Evolutionary conservation across 352 stramenopile species (phyloP), one percentile per base, ranked within the genome.

Genomic region (Globisporangium nagaii): DNA sequence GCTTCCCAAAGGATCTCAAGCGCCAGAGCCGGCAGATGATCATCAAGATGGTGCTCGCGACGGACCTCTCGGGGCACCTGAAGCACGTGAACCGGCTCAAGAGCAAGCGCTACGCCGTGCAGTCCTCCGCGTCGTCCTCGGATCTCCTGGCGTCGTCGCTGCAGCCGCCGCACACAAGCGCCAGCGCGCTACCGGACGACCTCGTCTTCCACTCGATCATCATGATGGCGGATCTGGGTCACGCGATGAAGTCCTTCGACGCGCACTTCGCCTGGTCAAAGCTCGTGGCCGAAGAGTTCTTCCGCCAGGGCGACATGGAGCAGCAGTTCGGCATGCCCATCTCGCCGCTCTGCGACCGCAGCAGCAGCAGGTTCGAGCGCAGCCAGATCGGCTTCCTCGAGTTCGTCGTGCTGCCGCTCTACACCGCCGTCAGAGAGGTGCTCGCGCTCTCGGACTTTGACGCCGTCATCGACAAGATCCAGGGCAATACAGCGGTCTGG

Each of bases 11-110:
- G 3, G 80, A 89, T 15, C 35, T 84, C 36, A 64, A 65, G 30
- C 65, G 70, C 17, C 62, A 86, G 43, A 81, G 73, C 35, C 75
- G 86, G 10, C 70, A 83, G 40, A 70, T 83, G 32, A 83, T 95
- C 51, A 90, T 95, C 57, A 75, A 68, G 3, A 87, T 91, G 74
- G 81, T 95, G n/a, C 70, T 95, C 0, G 78, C 78, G 9, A 95
- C 86, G 0, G 86, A 95, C 36, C 68, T 94, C 34, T 86, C 84
- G 1, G 61, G 68, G 2, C 86, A 95, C 35, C 60, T 94, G 40
- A 82, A 83, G 41, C 78, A 87, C 45, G 70, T 95, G 12, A 88
- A 75, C 41, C 69, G 75, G 10, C 70, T 95, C 52, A 92, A 88
- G 56, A 89, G 76, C 66, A 86, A 88, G 53, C 55, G 73, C 7